Evolutionary conservation across 2,329 filamentous ascomycete genomes (phyloP), one percentile per base, ranked within the genome.

Genomic region (Colletotrichum caudatum): DNA sequence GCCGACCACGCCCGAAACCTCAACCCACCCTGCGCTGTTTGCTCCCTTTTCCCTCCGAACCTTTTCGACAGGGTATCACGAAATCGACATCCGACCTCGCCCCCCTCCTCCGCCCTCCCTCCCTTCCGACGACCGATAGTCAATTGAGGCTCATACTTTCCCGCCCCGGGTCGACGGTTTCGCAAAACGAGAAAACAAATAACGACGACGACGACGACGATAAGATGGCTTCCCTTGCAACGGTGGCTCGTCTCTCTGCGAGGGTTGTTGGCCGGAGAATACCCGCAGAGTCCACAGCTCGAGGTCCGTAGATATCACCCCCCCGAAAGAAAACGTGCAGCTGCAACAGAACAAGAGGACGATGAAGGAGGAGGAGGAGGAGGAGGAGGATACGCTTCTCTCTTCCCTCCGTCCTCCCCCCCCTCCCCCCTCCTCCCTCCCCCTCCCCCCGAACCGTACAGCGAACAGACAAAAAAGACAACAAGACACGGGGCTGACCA

Each of bases 191-290:
- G 18, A 20, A 53, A n/a, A 64, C 2, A 33, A 64, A 53, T 29
- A 29, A 29, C 29, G 29, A 29, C 29, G 35, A 51, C 8, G 41
- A 37, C n/a, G n/a, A 48, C 41, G 18, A 56, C 60, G 61, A 58
- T 73, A 82, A 77, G 76, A 93, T 93, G 91, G 90, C 91, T 80
- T 92, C 90, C 77, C 84, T 93, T 78, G 86, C 87, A 79, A 84
- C 87, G 79, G 89, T 87, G 79, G 91, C 88, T 81, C 90, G 90
- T 78, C 81, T 89, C 75, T 91, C 91, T 74, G 86, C 87, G 76
- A 87, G 91, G 78, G 83, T 90, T 78, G 86, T 87, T 60, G 81
- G 85, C 75, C 84, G 86, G 75, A 85, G 87, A 79, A 80, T 89
- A 74, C 82, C 85, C 75, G 83, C 83, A 76, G 84, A 89, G 84